These are phyloP conservation scores for Ambrosiella beaveri DNA, from an alignment of 2,329 filamentous ascomycete species.

Conservation along the genomic window DNA sequence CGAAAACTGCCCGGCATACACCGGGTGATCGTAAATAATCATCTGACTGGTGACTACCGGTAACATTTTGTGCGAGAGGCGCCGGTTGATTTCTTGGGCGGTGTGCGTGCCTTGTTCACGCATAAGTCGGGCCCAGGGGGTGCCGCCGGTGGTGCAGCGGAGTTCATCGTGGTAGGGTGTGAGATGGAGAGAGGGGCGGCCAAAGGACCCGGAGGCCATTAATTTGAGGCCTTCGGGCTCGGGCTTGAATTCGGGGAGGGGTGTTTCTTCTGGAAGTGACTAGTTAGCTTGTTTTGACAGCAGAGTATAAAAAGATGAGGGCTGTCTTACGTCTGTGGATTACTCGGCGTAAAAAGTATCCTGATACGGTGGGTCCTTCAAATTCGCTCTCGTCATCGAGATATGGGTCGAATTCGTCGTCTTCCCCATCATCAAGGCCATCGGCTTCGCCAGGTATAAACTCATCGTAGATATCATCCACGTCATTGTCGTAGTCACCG, in stretches of 20 bases:
- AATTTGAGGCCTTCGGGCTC: no score
- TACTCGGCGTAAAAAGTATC: no score
- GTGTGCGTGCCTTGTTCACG: neutral
- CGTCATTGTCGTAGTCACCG: neutral
- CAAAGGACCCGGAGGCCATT: neutral
- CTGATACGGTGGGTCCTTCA: no score
- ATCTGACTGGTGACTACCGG: slow-evolving; percentile 70
- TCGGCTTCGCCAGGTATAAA: no score
- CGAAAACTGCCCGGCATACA: slow-evolving; percentile 92
- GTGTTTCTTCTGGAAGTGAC: no score
- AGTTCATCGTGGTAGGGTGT: neutral
- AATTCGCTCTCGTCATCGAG: neutral
- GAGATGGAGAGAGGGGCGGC: neutral
- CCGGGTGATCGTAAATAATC: slow-evolving; percentile 68
- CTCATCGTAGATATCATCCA: no score
- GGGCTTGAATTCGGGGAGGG: no score
- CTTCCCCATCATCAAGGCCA: neutral
- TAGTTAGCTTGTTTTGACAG: no score
- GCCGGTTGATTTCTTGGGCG: neutral
- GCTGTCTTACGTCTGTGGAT: no score
- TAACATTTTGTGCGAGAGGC: slow-evolving; percentile 40
- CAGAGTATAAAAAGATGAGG: no score
- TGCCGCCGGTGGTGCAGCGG: neutral
- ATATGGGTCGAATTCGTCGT: neutral
- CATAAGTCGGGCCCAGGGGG: neutral